Evolutionary conservation across 768 basidiomycete species (phyloP).

Genomic region (Mycena leptocephala): DNA sequence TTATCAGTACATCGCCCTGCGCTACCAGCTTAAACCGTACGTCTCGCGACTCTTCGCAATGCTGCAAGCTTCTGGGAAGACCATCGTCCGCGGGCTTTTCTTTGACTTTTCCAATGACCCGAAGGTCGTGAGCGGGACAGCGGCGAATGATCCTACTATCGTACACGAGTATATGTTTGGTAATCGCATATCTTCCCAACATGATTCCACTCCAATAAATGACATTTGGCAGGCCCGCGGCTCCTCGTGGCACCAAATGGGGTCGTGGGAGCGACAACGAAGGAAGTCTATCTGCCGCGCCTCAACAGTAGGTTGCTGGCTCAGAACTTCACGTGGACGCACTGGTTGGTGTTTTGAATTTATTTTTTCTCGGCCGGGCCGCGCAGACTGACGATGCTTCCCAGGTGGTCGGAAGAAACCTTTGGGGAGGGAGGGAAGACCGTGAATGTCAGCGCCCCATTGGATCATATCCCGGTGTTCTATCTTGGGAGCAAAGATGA

Average conservation of each 20-base stretch:
- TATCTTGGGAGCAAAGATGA: slow-evolving; percentile 49
- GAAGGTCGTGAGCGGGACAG: slow-evolving; percentile 44
- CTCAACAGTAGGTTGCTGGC: slow-evolving; percentile 33
- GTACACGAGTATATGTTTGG: slow-evolving; percentile 57
- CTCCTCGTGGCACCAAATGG: slow-evolving; percentile 54
- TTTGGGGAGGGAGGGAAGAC: slow-evolving; percentile 47
- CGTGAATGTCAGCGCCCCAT: slow-evolving; percentile 47
- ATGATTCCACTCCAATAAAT: neutral
- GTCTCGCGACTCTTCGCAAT: slow-evolving; percentile 49
- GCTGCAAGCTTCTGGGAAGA: slow-evolving; percentile 49
- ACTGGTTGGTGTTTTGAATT: slow-evolving; percentile 48
- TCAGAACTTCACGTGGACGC: slow-evolving; percentile 47
- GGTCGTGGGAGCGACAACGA: slow-evolving; percentile 41
- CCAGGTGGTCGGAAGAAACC: slow-evolving; percentile 52
- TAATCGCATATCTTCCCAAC: slow-evolving; percentile 17
- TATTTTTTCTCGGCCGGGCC: neutral
- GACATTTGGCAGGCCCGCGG: slow-evolving; percentile 41
- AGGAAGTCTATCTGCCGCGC: slow-evolving; percentile 49
- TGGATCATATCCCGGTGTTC: slow-evolving; percentile 55
- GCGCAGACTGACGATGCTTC: neutral
- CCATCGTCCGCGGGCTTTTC: slow-evolving; percentile 52
- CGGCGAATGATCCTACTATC: slow-evolving; percentile 45
- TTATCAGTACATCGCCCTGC: slow-evolving; percentile 52
- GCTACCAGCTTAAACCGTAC: slow-evolving; percentile 55
- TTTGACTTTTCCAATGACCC: slow-evolving; percentile 52